Evolutionary conservation across 257 asterid genomes (phyloP).

Genomic region (Plantago elongata): DNA sequence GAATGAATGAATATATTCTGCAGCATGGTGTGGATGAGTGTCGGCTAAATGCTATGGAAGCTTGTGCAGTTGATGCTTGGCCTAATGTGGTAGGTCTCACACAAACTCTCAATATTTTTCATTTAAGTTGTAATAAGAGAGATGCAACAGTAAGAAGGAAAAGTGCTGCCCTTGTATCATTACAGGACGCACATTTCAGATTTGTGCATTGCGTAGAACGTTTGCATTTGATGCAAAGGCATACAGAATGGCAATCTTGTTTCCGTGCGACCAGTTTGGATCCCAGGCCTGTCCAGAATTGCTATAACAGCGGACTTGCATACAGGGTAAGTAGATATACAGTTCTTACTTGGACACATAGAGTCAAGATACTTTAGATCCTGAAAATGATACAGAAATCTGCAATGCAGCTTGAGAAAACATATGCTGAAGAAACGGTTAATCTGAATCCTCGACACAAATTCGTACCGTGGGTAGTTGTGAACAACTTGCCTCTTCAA

Average conservation of each 20-base stretch:
- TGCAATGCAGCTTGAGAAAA: constrained; percentile 55
- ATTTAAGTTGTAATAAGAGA: background rate
- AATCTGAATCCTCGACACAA: constrained; percentile 64
- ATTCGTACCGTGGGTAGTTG: constrained; percentile 91
- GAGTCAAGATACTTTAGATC: background rate
- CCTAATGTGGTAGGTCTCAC: constrained; percentile 43
- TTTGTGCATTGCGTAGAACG: constrained; percentile 69
- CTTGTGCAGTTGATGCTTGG: constrained; percentile 76
- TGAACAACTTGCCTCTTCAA: constrained; percentile 64
- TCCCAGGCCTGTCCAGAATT: constrained; percentile 42
- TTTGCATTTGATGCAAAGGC: constrained; percentile 52
- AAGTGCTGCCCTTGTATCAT: background rate
- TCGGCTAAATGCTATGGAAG: constrained; percentile 58
- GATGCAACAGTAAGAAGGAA: background rate
- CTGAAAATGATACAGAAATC: background rate
- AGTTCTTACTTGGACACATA: background rate
- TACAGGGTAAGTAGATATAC: constrained; percentile 35
- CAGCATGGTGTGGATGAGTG: constrained; percentile 95
- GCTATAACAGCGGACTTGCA: constrained; percentile 61
- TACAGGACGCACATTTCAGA: constrained; percentile 62
- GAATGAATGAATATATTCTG: constrained; percentile 14
- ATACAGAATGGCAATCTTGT: constrained; percentile 66
- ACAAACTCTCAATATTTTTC: background rate
- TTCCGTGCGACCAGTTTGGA: constrained; percentile 41
- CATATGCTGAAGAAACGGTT: constrained; percentile 66